Conservation (phyloP, 192 early-diverging fungal genomes). For the Spinellus fusiger region DNA sequence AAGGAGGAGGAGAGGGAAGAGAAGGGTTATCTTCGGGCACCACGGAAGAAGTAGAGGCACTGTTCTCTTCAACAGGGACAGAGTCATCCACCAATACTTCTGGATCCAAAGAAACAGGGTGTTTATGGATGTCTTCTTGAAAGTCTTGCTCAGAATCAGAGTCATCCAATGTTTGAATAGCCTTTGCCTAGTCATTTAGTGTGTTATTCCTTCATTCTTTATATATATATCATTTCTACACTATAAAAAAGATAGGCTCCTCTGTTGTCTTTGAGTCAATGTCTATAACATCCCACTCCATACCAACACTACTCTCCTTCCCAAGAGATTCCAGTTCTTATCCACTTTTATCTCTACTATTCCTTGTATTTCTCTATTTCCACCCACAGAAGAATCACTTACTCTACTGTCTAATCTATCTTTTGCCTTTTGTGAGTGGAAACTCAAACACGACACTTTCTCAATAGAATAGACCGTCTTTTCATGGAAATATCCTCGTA, state of each 20-base stretch:
- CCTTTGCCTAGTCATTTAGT: not conserved
- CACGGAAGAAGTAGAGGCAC: too few species aligned
- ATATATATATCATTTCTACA: not conserved
- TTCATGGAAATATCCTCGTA: slow-evolving; percentile 32
- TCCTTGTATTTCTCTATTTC: not conserved
- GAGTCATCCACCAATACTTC: slow-evolving; percentile 19
- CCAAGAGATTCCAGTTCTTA: not conserved
- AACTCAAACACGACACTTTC: slow-evolving; percentile 31
- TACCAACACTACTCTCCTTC: not conserved
- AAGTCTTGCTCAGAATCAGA: slow-evolving; percentile 24
- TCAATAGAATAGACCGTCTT: slow-evolving; percentile 35
- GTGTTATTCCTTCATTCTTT: too few species aligned
- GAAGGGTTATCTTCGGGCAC: not conserved
- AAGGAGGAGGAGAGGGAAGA: not conserved
- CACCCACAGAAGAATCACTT: not conserved
- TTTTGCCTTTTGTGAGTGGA: slow-evolving; percentile 22
- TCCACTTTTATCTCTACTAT: not conserved
- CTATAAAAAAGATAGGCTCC: not conserved
- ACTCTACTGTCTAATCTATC: slow-evolving; percentile 18
- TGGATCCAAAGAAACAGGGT: not conserved
- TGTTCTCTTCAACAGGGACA: slow-evolving; percentile 18
- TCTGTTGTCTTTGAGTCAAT: too few species aligned
- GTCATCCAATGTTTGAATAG: not conserved
- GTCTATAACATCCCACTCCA: not conserved
- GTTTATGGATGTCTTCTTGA: not conserved